Evolutionary conservation across 2,329 filamentous ascomycete genomes (phyloP), one percentile per base, ranked within the genome.

Genomic region (Gyromitra esculenta): DNA sequence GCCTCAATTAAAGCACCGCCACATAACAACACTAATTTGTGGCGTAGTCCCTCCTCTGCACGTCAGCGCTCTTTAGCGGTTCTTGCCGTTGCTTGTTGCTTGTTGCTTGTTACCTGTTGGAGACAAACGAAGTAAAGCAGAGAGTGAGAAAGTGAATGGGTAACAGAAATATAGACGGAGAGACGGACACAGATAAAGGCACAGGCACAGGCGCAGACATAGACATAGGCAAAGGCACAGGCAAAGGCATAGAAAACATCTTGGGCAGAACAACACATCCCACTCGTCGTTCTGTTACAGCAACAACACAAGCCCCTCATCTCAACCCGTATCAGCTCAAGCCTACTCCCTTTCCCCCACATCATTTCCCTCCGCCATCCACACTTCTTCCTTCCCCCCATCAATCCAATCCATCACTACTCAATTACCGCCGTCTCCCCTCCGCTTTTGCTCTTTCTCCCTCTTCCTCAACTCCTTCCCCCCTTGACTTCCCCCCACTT

Each of bases 271-370:
- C 56, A 74, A 69, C 75, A 75, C 75, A 65, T 77, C 70, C 64
- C 70, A 70, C 75, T 69, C 41, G n/a, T 48, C 71, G 48, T 54
- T 52, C 37, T 54, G 13, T 67, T 52, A 59, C 50, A 77, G 70
- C 54, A 69, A 70, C 70, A 69, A 73, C 76, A 73, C 76, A 68
- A 76, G 76, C 76, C 76, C 76, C 76, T 78, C 76, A 78, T 78
- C 76, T 56, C 71, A 68, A 73, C 35, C 68, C 68, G 56, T 54
- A 72, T 72, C 60, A 71, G 48, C 71, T 66, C 66, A 75, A 70
- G 59, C 57, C 72, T 70, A 57, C 21, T 75, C 37, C 21, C 57
- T 69, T 64, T 56, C 64, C 69, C 63, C 50, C 75, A 73, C 73
- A 78, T 76, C 75, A 50, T 25, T 60, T 48, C 56, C 67, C 45